Conservation (phyloP, 768 basidiomycete genomes). For the Paxillus rubicundulus region DNA sequence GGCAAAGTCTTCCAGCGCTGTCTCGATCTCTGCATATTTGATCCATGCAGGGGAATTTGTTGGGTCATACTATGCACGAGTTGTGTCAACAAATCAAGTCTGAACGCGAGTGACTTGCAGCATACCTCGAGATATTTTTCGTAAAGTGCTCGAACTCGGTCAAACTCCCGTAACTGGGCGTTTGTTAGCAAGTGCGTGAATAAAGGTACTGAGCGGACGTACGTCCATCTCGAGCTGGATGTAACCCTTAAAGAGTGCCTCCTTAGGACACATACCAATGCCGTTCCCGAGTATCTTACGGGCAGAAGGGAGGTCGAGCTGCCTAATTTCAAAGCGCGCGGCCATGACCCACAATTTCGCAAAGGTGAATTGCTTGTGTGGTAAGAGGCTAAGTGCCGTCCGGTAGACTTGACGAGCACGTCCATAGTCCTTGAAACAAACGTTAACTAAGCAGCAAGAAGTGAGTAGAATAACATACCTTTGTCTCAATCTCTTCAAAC, state of each 20-base stretch:
- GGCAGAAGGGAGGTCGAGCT: conserved; percentile 76
- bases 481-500: conserved; percentile 95
- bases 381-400: conserved; percentile 83
- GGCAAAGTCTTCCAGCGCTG: conserved; percentile 78
- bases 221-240: conserved; percentile 92
- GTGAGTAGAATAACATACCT: conserved; percentile 44
- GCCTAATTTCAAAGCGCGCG: conserved; percentile 88
- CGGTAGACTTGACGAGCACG: conserved; percentile 91
- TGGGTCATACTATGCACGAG: conserved; percentile 64
- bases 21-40: conserved; percentile 90
- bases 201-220: conserved; percentile 21
- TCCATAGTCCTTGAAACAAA: conserved; percentile 61
- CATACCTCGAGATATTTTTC: conserved; percentile 90
- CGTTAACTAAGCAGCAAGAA: neutral
- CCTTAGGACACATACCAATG: conserved; percentile 96
- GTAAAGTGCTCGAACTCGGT: conserved; percentile 86
- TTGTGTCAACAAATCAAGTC: neutral
- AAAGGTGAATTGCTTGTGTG: conserved; percentile 96
- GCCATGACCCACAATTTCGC: conserved; percentile 95
- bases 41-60: conserved; percentile 95
- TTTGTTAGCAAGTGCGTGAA: conserved; percentile 7
- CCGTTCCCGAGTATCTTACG: conserved; percentile 86
- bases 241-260: conserved; percentile 92
- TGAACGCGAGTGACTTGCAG: neutral
- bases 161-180: conserved; percentile 84